Percentiles rank a stretch among this genome's conserved stretches.
Evolutionary conservation across 2,329 filamentous ascomycete genomes (phyloP).

Genomic region (Saccharata proteae): DNA sequence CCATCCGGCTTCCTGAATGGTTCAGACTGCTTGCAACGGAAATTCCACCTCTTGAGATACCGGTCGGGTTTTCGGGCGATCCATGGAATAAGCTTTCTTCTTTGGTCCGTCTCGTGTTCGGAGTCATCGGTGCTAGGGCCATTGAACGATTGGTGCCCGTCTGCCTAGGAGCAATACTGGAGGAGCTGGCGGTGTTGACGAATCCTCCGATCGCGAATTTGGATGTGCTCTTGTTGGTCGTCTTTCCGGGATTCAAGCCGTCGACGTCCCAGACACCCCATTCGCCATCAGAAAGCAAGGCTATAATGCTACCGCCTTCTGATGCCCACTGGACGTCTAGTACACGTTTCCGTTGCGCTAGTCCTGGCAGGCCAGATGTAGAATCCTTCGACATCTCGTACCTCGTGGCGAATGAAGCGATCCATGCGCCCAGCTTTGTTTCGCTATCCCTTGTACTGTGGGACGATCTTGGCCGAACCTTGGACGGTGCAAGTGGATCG

Average conservation of each 20-base stretch:
- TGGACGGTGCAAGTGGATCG: constrained; percentile 35
- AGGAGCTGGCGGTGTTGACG: constrained; percentile 13
- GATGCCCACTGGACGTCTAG: constrained; percentile 37
- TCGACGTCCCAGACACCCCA: constrained; percentile 42
- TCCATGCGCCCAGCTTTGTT: constrained; percentile 14
- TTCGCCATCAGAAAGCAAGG: constrained; percentile 36
- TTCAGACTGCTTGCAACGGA: constrained; percentile 22
- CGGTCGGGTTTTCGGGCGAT: constrained; percentile 18
- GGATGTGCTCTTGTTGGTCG: constrained; percentile 15
- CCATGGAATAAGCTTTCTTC: constrained; percentile 33
- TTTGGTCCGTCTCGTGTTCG: constrained; percentile 35
- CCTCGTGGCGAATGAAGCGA: constrained; percentile 20
- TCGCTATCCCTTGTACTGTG: constrained; percentile 10
- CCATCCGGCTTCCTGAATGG: constrained; percentile 19
- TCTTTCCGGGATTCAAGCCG: constrained; percentile 19
- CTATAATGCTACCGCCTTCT: constrained; percentile 33
- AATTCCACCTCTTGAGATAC: constrained; percentile 27
- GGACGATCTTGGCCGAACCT: constrained; percentile 12
- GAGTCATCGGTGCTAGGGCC: constrained; percentile 37
- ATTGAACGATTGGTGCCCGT: constrained; percentile 22
- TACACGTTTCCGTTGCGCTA: constrained; percentile 34
- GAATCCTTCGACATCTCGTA: constrained; percentile 20
- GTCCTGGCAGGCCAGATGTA: constrained; percentile 15
- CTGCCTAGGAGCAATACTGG: constrained; percentile 11
- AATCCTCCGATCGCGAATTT: constrained; percentile 25